Percentiles rank a stretch among this genome's conserved stretches.
phyloP scores from a whole-genome alignment of 495 filamentous ascomycete species.

The Penicillium alfredii region DNA sequence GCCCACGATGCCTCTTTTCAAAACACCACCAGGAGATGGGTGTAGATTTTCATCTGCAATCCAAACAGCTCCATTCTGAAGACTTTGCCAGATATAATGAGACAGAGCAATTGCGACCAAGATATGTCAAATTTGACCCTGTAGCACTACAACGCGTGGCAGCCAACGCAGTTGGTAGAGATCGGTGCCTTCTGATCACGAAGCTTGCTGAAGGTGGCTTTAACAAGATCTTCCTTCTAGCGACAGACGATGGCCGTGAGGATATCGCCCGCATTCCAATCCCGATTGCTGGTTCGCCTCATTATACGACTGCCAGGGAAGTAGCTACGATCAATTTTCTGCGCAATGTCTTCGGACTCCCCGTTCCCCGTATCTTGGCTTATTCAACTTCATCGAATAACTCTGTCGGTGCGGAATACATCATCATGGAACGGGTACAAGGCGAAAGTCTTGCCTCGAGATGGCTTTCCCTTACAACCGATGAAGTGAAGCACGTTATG shows the following conservation, averaged over 20 bases:
- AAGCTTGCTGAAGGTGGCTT: constrained; percentile 35
- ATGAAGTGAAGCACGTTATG: constrained; percentile 34
- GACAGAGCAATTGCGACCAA: too few relatives aligned
- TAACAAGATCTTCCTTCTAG: constrained; percentile 31
- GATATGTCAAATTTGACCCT: too few relatives aligned
- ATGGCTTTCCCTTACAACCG: constrained; percentile 30
- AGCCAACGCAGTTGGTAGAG: too few relatives aligned
- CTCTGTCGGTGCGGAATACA: constrained; percentile 33
- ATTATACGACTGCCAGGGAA: constrained; percentile 38
- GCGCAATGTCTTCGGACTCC: constrained; percentile 25
- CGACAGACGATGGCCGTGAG: constrained; percentile 25
- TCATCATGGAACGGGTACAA: constrained; percentile 32
- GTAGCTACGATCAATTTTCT: constrained; percentile 40
- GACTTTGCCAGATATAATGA: too few relatives aligned
- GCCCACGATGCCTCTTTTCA: too few relatives aligned
- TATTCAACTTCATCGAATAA: constrained; percentile 26
- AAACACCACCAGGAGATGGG: too few relatives aligned
- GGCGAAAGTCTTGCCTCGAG: constrained; percentile 31
- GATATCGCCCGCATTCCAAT: constrained; percentile 35
- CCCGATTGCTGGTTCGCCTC: constrained; percentile 28
- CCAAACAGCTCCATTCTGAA: too few relatives aligned
- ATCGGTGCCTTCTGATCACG: too few relatives aligned
- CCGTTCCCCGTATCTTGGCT: constrained; percentile 24
- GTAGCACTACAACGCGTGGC: too few relatives aligned
- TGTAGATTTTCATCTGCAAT: too few relatives aligned